phyloP scores from a whole-genome alignment of 306 rosid genomes.

The Fragaria nilgerrensis region DNA sequence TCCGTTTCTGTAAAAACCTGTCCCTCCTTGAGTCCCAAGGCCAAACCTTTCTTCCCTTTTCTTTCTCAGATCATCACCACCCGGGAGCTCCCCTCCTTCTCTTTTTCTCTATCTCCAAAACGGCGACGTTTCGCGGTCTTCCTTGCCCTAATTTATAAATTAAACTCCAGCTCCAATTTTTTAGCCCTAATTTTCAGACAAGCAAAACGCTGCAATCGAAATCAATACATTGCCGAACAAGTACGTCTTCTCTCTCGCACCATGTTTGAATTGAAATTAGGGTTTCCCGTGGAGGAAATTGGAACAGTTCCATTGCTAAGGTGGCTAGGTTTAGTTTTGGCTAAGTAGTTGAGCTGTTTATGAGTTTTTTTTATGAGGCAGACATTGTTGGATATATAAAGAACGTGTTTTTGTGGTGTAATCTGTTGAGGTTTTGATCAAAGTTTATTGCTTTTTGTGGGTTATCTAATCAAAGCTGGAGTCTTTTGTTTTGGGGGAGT shows the following conservation, averaged over 20 bases:
- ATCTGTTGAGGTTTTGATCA: conserved; percentile 1
- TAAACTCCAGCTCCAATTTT: not conserved
- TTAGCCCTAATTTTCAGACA: not conserved
- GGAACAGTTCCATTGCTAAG: not conserved
- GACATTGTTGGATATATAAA: not conserved
- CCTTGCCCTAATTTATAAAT: not conserved
- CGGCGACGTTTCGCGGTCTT: not conserved
- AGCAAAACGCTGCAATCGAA: conserved; percentile 6
- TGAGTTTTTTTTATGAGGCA: not conserved
- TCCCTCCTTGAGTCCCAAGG: not conserved
- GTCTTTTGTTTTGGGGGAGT: not conserved
- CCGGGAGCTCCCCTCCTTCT: not conserved
- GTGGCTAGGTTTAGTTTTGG: not conserved
- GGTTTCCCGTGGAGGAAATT: not conserved
- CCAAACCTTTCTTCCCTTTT: not conserved
- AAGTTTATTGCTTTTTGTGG: not conserved
- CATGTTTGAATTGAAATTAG: not conserved
- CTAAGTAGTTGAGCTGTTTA: not conserved
- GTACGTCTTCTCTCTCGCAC: conserved; percentile 12
- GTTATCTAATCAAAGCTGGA: not conserved
- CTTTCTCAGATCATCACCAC: not conserved
- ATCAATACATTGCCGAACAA: conserved; percentile 1
- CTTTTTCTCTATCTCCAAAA: not conserved
- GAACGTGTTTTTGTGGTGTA: not conserved
- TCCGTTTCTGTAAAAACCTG: conserved; percentile 1